These are phyloP conservation scores for Neurospora sp. DNA, from an alignment of 495 filamentous ascomycete genomes.

Conservation along the genomic window DNA sequence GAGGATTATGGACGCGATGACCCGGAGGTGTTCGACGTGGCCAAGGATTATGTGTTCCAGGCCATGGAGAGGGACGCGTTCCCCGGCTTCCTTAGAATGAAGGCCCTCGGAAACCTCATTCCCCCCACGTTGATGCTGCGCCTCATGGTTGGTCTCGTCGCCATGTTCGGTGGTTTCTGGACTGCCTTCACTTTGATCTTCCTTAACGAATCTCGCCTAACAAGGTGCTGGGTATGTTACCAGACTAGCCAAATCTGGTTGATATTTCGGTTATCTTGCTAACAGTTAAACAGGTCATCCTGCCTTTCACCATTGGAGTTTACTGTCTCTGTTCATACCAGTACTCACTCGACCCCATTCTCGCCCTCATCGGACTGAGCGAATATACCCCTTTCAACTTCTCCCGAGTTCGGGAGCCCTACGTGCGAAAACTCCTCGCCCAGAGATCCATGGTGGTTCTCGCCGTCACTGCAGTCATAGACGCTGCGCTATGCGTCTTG, in stretches of 20 bases:
- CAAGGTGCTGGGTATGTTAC: slow-evolving; percentile 68
- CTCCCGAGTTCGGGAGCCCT: slow-evolving; percentile 75
- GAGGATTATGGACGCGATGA: slow-evolving; percentile 88
- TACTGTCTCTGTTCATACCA: slow-evolving; percentile 86
- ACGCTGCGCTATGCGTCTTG: slow-evolving; percentile 63
- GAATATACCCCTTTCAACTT: slow-evolving; percentile 94
- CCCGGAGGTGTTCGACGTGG: slow-evolving; percentile 91
- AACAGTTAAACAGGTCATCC: slow-evolving; percentile 53
- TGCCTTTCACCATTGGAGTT: slow-evolving; percentile 85
- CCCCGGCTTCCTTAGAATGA: slow-evolving; percentile 87
- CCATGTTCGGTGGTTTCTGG: slow-evolving; percentile 90
- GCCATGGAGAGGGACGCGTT: slow-evolving; percentile 99
- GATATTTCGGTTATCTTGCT: slow-evolving; percentile 7
- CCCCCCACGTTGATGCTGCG: slow-evolving; percentile 76
- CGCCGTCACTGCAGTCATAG: slow-evolving; percentile 58
- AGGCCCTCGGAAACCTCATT: slow-evolving; percentile 89
- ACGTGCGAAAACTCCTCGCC: slow-evolving; percentile 69
- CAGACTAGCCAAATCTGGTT: background rate
- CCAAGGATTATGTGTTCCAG: slow-evolving; percentile 98
- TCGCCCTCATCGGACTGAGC: slow-evolving; percentile 80
- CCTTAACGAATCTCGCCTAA: slow-evolving; percentile 61
- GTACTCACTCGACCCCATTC: slow-evolving; percentile 84
- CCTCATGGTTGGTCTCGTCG: slow-evolving; percentile 72
- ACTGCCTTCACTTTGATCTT: slow-evolving; percentile 86
- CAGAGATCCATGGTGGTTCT: slow-evolving; percentile 74